A percentile compares a stretch with the other conserved stretches of the same genome.
phyloP scores from a whole-genome alignment of 129 eudicot genomes.

The Mikania micrantha region DNA sequence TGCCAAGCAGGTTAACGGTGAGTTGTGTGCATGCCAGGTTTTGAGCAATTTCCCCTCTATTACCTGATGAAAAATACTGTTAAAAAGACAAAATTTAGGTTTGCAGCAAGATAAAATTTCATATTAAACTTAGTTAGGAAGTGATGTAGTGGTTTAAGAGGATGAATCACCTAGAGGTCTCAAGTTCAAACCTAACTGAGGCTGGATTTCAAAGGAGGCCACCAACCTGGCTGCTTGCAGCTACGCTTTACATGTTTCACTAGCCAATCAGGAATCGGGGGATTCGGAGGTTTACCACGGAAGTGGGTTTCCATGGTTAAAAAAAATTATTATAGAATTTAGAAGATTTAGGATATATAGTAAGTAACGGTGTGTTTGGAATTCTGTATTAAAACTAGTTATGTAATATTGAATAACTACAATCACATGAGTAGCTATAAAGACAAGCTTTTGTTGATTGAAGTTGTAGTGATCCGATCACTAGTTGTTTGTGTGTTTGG shows the following conservation, averaged over 20 bases:
- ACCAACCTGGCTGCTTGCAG: too few relatives aligned
- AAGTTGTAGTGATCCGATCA: not conserved
- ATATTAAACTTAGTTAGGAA: not conserved
- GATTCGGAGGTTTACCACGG: too few relatives aligned
- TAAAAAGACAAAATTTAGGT: not conserved
- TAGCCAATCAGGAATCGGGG: too few relatives aligned
- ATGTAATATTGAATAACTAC: not conserved
- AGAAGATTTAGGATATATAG: not conserved
- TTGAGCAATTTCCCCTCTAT: conserved; percentile 36
- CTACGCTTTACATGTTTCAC: too few relatives aligned
- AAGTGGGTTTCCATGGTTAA: too few relatives aligned
- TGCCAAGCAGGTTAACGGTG: conserved; percentile 30
- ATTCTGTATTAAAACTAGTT: not conserved
- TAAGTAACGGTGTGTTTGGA: not conserved
- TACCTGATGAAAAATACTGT: conserved; percentile 21
- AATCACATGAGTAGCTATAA: not conserved
- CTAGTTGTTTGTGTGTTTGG: not conserved
- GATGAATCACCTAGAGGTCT: too few relatives aligned
- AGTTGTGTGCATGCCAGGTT: conserved; percentile 41
- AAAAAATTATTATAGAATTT: too few relatives aligned
- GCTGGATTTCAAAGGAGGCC: too few relatives aligned
- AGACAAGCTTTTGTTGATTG: not conserved
- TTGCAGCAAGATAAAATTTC: not conserved
- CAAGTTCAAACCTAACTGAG: too few relatives aligned
- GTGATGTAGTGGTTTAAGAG: too few relatives aligned